Base-by-base conservation (phyloP, 345 rosid genomes). In the Moringa oleifera region DNA sequence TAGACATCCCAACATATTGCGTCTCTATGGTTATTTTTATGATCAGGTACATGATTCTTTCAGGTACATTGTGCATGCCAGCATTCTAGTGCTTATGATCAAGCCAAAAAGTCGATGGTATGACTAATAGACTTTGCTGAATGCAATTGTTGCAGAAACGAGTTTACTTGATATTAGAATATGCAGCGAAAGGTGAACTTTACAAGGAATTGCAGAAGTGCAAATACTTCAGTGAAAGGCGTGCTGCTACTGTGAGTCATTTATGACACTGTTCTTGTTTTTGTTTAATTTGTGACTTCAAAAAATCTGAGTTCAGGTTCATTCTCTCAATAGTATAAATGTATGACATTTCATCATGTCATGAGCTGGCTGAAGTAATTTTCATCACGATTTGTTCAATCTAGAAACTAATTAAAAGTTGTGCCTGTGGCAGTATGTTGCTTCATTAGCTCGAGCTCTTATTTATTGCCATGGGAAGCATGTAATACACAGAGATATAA, bases 391-490 rank as follows among this genome's bases (percentile, higher is more conserved):
- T 51, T 51, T 51, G n/a, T 51, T 51, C 54, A 18, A 0, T n/a
- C 15, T n/a, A n/a, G 54, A 51, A 51, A 51, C 54, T 19, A 51
- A 41, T 41, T 8, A 41, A 41, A 41, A 7, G 9, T 41, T 41
- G 12, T 41, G 17, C 17, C 6, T 70, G 45, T 73, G 64, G 49
- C 74, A 95, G 99, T 91, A 91, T 76, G 97, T 95, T 64, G 99
- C 99, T 18, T 91, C 97, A 0, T 75, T 95, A 72, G 97, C 99
- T 56, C 86, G 95, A 53, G 99, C 97, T 18, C 87, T 95, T 79
- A 91, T 95, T 55, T 95, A 91, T 68, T 95, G 99, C 75, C 99
- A 95, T 75, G 95, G 99, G 47, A 95, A 95, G 77, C 99, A 95
- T 75, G 94, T 95, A 46, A 95, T 91, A 49, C 97, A 95, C 83